Evolutionary conservation across 352 stramenopile genomes (phyloP), one percentile per base, ranked within the genome.

Genomic region (Globisporangium rhizosaccharum): DNA sequence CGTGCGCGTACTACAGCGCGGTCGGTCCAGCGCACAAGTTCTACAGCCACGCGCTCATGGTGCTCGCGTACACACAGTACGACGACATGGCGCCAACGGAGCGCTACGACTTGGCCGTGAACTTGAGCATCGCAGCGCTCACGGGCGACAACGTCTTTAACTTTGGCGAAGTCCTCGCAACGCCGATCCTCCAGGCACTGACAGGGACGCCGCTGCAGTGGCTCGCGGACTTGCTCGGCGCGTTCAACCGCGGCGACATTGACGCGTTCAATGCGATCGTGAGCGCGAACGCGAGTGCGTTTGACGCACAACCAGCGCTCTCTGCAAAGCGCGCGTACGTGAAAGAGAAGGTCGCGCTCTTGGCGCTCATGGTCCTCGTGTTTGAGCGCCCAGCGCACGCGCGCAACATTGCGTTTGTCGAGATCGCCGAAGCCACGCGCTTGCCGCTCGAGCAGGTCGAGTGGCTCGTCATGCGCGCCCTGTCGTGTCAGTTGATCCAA

Each of bases 101-200:
- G 53, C 77, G 87, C 44, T 94, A 92, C 56, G 70, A 88, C 20
- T 65, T 98, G 49, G 95, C 96, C 0, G 85, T 96, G 15, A 96
- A 98, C 79, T 85, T 99, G 55, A 94, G 84, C 73, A 84, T 99
- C 47, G 94, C 97, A 10, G 96, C 97, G 39, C 80, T 99, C 44
- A 98, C 96, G 20, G 97, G 94, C 45, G 92, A 99, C 48, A 92
- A 93, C 20, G 95, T 99, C 2, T 99, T 98, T 76, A 99, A 99
- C 79, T 98, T 99, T 69, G 96, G 96, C 48, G 96, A 99, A 92
- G 91, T 99, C 61, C 87, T 98, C 62, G 86, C 90, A 37, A 98
- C 96, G 45, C 94, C 96, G 8, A 96, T 99, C 52, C 70, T 99
- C 30, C 68, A 73, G 28, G 88, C 86, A 28, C 66, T 99, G 2